Conservation (phyloP, 768 basidiomycete species). For the Trametes sanguinea region DNA sequence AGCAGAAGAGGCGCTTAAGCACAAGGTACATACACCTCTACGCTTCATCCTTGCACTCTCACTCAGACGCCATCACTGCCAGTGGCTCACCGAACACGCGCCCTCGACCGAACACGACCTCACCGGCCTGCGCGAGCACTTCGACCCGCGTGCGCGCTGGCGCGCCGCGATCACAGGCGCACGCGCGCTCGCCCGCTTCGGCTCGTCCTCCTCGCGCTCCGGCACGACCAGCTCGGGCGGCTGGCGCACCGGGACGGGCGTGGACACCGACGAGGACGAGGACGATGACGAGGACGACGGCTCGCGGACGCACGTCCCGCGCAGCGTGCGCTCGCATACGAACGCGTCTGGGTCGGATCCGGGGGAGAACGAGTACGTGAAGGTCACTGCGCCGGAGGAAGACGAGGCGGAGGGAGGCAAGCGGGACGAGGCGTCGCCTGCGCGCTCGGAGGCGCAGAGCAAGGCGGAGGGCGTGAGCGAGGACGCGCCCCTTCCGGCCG, state of each 20-base stretch:
- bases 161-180: slow-evolving; percentile 61
- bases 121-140: slow-evolving; percentile 77
- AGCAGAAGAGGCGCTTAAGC: slow-evolving; percentile 65
- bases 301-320: slow-evolving; percentile 22
- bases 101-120: slow-evolving; percentile 77
- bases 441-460: slow-evolving; percentile 12
- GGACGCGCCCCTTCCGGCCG: slow-evolving; percentile 14
- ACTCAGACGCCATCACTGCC: neutral
- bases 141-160: slow-evolving; percentile 77
- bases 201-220: slow-evolving; percentile 25
- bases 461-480: slow-evolving; percentile 24
- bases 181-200: slow-evolving; percentile 39
- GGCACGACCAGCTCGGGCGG: slow-evolving; percentile 37
- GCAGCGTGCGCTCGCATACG: neutral
- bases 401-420: slow-evolving; percentile 9
- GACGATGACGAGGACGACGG: slow-evolving; percentile 36
- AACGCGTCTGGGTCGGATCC: slow-evolving; percentile 28
- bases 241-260: slow-evolving; percentile 32
- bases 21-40: slow-evolving; percentile 52
- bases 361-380: slow-evolving; percentile 45
- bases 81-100: slow-evolving; percentile 76
- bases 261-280: slow-evolving; percentile 37
- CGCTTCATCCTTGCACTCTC: neutral
- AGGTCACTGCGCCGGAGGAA: slow-evolving; percentile 38
- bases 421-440: neutral